phyloP scores from a whole-genome alignment of 2,329 filamentous ascomycete species.

The Phialemoniopsis sp. region DNA sequence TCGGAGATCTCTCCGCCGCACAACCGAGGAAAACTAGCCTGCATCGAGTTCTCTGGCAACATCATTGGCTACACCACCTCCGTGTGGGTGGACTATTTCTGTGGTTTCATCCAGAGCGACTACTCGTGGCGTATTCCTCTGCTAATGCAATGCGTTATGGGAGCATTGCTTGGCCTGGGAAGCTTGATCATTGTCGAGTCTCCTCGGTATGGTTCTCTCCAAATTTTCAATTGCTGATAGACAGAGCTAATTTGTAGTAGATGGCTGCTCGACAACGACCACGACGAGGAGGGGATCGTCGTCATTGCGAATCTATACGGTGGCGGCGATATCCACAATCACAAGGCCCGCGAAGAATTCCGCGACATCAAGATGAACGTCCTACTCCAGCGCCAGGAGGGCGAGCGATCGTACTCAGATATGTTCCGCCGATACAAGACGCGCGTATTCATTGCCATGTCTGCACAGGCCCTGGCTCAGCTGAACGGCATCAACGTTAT shows the following conservation, averaged over 20 bases:
- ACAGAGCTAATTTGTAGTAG: constrained; percentile 36
- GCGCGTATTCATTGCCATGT: constrained; percentile 98
- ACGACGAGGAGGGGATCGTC: constrained; percentile 96
- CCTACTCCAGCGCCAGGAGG: constrained; percentile 87
- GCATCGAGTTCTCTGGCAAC: constrained; percentile 97
- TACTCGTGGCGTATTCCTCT: constrained; percentile 89
- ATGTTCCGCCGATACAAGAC: constrained; percentile 94
- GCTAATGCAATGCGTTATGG: constrained; percentile 93
- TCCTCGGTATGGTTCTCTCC: constrained; percentile 60
- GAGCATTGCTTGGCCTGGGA: constrained; percentile 75
- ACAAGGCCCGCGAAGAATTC: constrained; percentile 91
- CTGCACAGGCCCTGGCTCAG: constrained; percentile 90
- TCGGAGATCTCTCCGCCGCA: constrained; percentile 95
- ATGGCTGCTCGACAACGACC: constrained; percentile 96
- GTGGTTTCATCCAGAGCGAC: constrained; percentile 81
- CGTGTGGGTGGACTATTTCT: constrained; percentile 98
- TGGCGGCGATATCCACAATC: constrained; percentile 89
- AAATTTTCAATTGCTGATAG: constrained; percentile 4
- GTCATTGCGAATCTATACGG: constrained; percentile 98
- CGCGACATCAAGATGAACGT: constrained; percentile 99
- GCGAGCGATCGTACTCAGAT: constrained; percentile 83
- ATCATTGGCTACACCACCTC: constrained; percentile 94
- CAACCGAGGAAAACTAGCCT: constrained; percentile 90
- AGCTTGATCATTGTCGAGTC: constrained; percentile 95
- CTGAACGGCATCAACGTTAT: constrained; percentile 99